Percentiles rank a stretch among this genome's conserved stretches.
Evolutionary conservation across 768 basidiomycete genomes (phyloP).

Genomic region (Naganishia vishniacii): DNA sequence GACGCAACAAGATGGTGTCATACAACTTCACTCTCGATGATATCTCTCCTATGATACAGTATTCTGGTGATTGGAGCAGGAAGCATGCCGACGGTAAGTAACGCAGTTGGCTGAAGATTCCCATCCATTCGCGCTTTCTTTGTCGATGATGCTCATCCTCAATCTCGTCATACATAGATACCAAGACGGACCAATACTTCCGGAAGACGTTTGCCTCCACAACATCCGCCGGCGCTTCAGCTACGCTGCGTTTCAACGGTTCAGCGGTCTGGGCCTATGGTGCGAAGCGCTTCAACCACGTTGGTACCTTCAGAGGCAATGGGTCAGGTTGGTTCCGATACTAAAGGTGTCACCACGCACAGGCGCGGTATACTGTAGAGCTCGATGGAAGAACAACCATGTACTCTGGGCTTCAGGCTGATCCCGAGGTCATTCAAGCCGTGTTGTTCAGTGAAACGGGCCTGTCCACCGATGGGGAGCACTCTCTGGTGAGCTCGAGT

Average conservation of each 20-base stretch:
- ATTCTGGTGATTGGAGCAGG: slow-evolving; percentile 3
- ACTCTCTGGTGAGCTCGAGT: slow-evolving; percentile 2
- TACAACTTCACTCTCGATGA: slow-evolving; percentile 25
- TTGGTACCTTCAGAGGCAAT: not conserved
- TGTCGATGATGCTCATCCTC: not conserved
- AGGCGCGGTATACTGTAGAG: not conserved
- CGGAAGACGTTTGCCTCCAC: not conserved
- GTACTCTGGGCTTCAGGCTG: not conserved
- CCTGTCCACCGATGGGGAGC: not conserved
- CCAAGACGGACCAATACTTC: not conserved
- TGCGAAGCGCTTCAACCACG: slow-evolving; percentile 11
- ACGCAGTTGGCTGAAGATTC: too few relatives aligned
- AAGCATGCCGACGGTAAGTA: not conserved
- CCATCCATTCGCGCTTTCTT: too few relatives aligned
- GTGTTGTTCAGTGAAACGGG: not conserved
- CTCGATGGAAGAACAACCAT: slow-evolving; percentile 1
- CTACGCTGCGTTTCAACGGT: slow-evolving; percentile 11
- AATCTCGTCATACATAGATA: not conserved
- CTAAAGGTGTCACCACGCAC: too few relatives aligned
- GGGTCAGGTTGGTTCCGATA: not conserved
- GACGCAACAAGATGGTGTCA: slow-evolving; percentile 6
- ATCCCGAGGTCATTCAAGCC: not conserved
- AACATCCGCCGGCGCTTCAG: not conserved
- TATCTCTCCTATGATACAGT: slow-evolving; percentile 20
- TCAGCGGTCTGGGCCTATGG: slow-evolving; percentile 19